Percentiles rank a stretch among this genome's conserved stretches.
phyloP scores from a whole-genome alignment of 2,329 filamentous ascomycete species.

The Aspergillus terreus region DNA sequence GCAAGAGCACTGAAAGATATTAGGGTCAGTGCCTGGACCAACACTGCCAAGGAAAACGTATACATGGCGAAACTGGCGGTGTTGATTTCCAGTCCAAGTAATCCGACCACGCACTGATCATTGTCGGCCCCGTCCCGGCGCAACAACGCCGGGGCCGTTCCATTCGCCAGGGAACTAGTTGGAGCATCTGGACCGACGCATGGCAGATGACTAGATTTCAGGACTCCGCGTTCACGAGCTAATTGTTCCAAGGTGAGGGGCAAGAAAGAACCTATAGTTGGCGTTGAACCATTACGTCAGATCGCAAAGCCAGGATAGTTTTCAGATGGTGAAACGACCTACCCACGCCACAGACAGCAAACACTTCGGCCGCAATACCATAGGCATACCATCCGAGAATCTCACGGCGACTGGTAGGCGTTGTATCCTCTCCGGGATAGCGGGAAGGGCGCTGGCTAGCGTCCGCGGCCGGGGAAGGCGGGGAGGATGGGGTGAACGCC shows the following conservation, averaged over 20 bases:
- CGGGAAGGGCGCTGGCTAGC: conserved; percentile 40
- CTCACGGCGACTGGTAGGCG: conserved; percentile 76
- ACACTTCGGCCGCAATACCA: conserved; percentile 91
- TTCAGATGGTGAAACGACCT: conserved; percentile 7
- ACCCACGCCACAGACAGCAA: conserved; percentile 80
- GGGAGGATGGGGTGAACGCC: conserved; percentile 1
- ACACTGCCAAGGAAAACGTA: conserved; percentile 83
- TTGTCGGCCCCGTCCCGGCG: conserved; percentile 19
- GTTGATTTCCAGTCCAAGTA: conserved; percentile 31
- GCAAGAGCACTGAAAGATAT: conserved; percentile 63
- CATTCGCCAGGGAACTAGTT: conserved; percentile 12
- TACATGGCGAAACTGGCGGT: conserved; percentile 46
- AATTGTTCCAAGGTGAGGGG: conserved; percentile 87
- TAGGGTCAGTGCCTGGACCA: conserved; percentile 79
- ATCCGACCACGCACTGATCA: conserved; percentile 30
- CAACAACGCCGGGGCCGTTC: conserved; percentile 9
- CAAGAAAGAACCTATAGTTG: conserved; percentile 71
- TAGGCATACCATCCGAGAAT: conserved; percentile 89
- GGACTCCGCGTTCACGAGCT: conserved; percentile 85
- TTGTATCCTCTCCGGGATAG: conserved; percentile 80
- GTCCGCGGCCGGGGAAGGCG: conserved; percentile 17
- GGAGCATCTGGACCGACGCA: conserved; percentile 27
- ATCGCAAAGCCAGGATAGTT: neutral
- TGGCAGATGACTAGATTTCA: conserved; percentile 47
- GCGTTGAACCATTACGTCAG: neutral